Conservation (phyloP, 495 filamentous ascomycete species). For the Aspergillus bridgeri region DNA sequence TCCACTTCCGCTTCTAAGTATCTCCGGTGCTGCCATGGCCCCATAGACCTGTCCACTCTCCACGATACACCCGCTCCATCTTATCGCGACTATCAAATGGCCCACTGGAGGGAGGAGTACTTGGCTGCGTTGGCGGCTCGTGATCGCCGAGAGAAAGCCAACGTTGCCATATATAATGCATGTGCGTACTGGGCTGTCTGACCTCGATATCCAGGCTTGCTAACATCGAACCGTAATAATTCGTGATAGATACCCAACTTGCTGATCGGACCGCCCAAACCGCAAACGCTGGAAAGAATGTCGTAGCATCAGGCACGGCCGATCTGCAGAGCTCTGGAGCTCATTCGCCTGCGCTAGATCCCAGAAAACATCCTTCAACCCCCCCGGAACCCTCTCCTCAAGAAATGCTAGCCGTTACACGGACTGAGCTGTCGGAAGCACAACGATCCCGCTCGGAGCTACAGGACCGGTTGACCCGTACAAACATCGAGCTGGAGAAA, state of each 20-base stretch:
- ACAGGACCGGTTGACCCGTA: constrained; percentile 55
- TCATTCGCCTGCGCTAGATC: constrained; percentile 15
- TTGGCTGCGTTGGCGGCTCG: constrained; percentile 50
- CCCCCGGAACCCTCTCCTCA: constrained; percentile 22
- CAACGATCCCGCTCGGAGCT: constrained; percentile 65
- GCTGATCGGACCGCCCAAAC: constrained; percentile 64
- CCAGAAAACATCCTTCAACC: constrained; percentile 23
- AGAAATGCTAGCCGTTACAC: constrained; percentile 47
- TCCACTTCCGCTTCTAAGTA: background rate
- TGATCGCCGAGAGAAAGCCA: constrained; percentile 56
- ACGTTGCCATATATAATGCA: constrained; percentile 52
- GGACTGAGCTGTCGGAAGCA: constrained; percentile 67
- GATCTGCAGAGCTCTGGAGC: constrained; percentile 13
- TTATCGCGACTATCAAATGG: constrained; percentile 35
- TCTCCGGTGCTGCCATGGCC: too few species aligned
- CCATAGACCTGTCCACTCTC: background rate
- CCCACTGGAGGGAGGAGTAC: constrained; percentile 59
- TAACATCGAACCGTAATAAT: constrained; percentile 1
- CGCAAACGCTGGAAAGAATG: constrained; percentile 21
- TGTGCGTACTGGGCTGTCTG: constrained; percentile 37
- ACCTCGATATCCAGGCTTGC: background rate
- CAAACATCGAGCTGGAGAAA: constrained; percentile 59
- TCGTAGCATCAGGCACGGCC: constrained; percentile 11
- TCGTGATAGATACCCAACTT: constrained; percentile 59
- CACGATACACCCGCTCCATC: constrained; percentile 11